Evolutionary conservation across 2,329 filamentous ascomycete species (phyloP).

Genomic region (Aspergillus novofumigatus): DNA sequence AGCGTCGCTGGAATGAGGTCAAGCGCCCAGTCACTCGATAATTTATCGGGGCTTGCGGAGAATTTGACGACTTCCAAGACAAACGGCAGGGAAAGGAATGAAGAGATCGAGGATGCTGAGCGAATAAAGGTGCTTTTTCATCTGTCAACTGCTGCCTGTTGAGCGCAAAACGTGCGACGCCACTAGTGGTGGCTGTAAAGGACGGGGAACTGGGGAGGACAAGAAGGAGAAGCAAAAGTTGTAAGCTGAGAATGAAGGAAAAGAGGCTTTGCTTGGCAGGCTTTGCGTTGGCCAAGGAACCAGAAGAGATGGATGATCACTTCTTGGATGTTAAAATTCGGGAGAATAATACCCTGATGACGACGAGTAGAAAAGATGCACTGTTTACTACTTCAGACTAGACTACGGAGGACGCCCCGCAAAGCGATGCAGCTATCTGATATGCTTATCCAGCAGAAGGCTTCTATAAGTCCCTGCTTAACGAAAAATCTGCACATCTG

Average conservation of each 20-base stretch:
- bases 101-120: not conserved
- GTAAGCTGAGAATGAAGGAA: not conserved
- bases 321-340: not conserved
- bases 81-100: not conserved
- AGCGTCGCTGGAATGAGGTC: constrained; percentile 20
- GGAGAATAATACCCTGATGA: not conserved
- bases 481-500: too few species aligned
- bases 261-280: not conserved
- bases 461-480: not conserved
- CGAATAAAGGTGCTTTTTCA: not conserved
- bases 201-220: constrained; percentile 5
- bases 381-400: not conserved
- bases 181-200: not conserved
- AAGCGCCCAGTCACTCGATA: constrained; percentile 3
- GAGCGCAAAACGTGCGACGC: not conserved
- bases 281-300: constrained; percentile 11
- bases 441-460: not conserved
- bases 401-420: too few species aligned
- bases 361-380: not conserved
- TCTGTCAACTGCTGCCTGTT: not conserved
- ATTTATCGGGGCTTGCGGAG: constrained; percentile 5
- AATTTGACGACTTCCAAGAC: not conserved
- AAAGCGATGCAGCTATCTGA: not conserved
- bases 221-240: not conserved
- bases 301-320: constrained; percentile 6